Percentiles rank a stretch among this genome's conserved stretches.
Conservation (phyloP, 805 yeast species). For the Jamesozyma piceae region DNA sequence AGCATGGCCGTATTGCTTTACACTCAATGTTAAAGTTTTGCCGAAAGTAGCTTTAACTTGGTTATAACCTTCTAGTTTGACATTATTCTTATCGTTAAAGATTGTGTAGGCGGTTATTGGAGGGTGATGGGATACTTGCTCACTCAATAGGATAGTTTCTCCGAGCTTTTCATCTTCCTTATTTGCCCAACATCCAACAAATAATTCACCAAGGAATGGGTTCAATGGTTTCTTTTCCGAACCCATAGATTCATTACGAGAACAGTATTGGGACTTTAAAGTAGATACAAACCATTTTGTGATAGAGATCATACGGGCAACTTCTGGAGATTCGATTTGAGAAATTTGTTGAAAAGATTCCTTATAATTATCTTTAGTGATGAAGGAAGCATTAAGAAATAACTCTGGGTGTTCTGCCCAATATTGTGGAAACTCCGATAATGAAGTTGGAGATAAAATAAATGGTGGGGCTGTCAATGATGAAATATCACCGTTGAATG, state of each 20-base stretch:
- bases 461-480: slow-evolving; percentile 96
- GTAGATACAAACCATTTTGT: slow-evolving; percentile 88
- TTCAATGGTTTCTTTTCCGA: slow-evolving; percentile 94
- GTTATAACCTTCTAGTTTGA: slow-evolving; percentile 76
- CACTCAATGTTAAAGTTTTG: slow-evolving; percentile 63
- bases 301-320: slow-evolving; percentile 61
- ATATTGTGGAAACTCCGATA: slow-evolving; percentile 85
- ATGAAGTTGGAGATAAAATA: slow-evolving; percentile 81
- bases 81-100: slow-evolving; percentile 59
- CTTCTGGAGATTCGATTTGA: slow-evolving; percentile 39
- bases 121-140: slow-evolving; percentile 96
- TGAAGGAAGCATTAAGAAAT: slow-evolving; percentile 59
- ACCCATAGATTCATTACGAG: slow-evolving; percentile 87
- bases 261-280: slow-evolving; percentile 84
- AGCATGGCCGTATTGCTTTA: slow-evolving; percentile 91
- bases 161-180: slow-evolving; percentile 45
- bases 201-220: slow-evolving; percentile 91
- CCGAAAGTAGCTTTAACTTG: slow-evolving; percentile 80
- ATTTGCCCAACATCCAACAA: slow-evolving; percentile 80
- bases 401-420: slow-evolving; percentile 93
- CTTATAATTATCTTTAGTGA: slow-evolving; percentile 15
- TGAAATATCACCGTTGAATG: slow-evolving; percentile 88
- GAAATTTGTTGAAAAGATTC: slow-evolving; percentile 24
- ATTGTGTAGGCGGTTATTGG: slow-evolving; percentile 92
- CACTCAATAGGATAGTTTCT: slow-evolving; percentile 71